A percentile compares a stretch with the other conserved stretches of the same genome.
phyloP scores from a whole-genome alignment of 495 filamentous ascomycete genomes.

The Trichoderma asperelloides region DNA sequence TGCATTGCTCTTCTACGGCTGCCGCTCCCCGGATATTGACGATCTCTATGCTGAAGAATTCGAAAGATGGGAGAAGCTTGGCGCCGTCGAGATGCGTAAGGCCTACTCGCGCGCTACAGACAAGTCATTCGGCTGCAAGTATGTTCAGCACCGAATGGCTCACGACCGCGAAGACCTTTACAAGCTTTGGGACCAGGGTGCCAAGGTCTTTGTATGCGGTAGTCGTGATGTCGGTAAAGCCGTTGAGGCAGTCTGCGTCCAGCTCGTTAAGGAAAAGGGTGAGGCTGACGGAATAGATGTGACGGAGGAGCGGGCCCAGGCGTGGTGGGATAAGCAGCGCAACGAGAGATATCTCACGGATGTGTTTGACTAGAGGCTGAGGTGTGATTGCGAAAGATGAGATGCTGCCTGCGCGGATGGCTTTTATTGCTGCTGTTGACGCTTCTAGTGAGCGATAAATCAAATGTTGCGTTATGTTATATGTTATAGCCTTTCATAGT shows the following conservation, averaged over 20 bases:
- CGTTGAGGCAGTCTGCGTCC: conserved; percentile 37
- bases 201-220: conserved; percentile 61
- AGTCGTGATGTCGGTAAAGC: conserved; percentile 51
- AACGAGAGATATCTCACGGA: conserved; percentile 59
- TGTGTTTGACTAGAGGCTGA: conserved; percentile 46
- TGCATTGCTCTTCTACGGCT: conserved; percentile 58
- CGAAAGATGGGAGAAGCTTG: conserved; percentile 44
- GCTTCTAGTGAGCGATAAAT: neutral
- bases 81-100: conserved; percentile 49
- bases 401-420: neutral
- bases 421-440: neutral
- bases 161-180: conserved; percentile 41
- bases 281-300: conserved; percentile 25
- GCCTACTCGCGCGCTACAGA: conserved; percentile 40
- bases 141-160: conserved; percentile 57
- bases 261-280: conserved; percentile 40
- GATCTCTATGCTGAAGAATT: conserved; percentile 54
- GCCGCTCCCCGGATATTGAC: conserved; percentile 47
- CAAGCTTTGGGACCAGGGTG: conserved; percentile 47
- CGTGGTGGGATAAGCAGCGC: conserved; percentile 49
- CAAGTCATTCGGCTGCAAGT: conserved; percentile 28
- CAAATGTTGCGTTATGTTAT: too few species aligned
- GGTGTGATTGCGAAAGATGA: neutral
- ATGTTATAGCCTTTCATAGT: too few species aligned
- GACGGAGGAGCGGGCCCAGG: conserved; percentile 30